Evolutionary conservation across 257 asterid genomes (phyloP).

Genomic region (Solanum okadae): DNA sequence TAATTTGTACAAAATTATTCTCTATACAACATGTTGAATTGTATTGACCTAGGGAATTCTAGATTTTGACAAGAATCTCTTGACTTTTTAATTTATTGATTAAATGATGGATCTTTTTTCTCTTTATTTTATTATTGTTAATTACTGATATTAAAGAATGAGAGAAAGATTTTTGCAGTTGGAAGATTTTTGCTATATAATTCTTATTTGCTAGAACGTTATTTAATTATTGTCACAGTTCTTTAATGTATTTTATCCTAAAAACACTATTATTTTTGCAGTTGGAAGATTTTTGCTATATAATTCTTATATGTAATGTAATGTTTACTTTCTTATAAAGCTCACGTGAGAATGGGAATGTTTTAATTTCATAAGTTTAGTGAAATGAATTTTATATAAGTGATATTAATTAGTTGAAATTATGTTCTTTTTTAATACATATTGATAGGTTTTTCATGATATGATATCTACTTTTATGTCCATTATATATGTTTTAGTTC

Average conservation of each 20-base stretch:
- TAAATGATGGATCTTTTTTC: background rate
- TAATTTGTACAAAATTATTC: too few relatives aligned
- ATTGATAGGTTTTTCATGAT: too few relatives aligned
- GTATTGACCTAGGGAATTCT: conserved; percentile 13
- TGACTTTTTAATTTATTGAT: background rate
- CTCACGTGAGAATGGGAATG: background rate
- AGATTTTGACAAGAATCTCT: background rate
- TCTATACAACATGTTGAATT: background rate
- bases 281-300: too few relatives aligned
- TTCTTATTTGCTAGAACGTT: conserved; percentile 4
- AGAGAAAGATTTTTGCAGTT: conserved; percentile 21
- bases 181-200: conserved; percentile 6
- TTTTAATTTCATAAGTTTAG: background rate
- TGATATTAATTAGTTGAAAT: too few relatives aligned
- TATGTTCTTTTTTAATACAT: too few relatives aligned
- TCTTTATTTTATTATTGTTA: background rate
- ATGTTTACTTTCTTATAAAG: background rate
- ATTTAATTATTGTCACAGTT: background rate
- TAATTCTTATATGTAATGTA: background rate
- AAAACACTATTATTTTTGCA: background rate
- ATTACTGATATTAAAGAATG: conserved; percentile 2
- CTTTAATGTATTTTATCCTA: too few relatives aligned
- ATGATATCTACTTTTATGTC: too few relatives aligned
- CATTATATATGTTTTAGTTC: background rate
- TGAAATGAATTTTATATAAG: too few relatives aligned